Evolutionary conservation across 139 green algal genomes (phyloP), one percentile per base, ranked within the genome.

Genomic region (Gonium pectorale): DNA sequence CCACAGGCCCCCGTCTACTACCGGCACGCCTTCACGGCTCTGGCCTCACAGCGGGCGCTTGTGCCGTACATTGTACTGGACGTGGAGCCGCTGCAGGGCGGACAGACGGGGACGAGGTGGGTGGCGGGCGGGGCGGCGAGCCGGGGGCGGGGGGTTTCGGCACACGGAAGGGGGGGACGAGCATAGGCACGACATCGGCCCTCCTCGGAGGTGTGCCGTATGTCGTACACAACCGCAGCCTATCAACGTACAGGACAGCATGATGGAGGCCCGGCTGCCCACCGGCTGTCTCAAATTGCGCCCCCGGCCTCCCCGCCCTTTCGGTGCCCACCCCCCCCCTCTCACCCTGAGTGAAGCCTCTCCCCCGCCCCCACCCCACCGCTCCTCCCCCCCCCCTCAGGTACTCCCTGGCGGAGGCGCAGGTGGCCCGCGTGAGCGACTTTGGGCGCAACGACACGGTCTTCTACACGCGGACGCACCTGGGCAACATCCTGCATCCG

Each of bases 61-160:
- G 75, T 82, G 21, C 94, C 98, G 88, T 99, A 96, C 81, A 89
- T 98, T 13, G 90, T 99, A 17, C 88, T 99, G 68, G 97, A 99
- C 86, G 87, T 97, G 0, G 97, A 99, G 90, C 81, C 88, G 3
- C 24, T 86, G 5, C 29, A 54, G 60, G 70, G 51, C 49, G 75
- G 26, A 26, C 70, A 79, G n/a, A 43, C 6, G 15, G 35, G 46
- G n/a, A 64, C 31, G 7, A 35, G 22, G 35, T 46, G 35, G 29
- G 64, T 3, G 37, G 66, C 31, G 62, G 31, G 27, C 33, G 31
- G 31, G 62, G 31, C 31, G 62, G 31, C 5, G 62, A 9, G 24
- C 5, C 15, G 24, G 56, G 56, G 56, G 19, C 13, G 49, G 49
- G 49, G 49, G n/a, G n/a, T n/a, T n/a, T n/a, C n/a, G n/a, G n/a